These are phyloP conservation scores for Ascodesmis nigricans DNA, from an alignment of 495 filamentous ascomycete genomes.

Conservation along the genomic window DNA sequence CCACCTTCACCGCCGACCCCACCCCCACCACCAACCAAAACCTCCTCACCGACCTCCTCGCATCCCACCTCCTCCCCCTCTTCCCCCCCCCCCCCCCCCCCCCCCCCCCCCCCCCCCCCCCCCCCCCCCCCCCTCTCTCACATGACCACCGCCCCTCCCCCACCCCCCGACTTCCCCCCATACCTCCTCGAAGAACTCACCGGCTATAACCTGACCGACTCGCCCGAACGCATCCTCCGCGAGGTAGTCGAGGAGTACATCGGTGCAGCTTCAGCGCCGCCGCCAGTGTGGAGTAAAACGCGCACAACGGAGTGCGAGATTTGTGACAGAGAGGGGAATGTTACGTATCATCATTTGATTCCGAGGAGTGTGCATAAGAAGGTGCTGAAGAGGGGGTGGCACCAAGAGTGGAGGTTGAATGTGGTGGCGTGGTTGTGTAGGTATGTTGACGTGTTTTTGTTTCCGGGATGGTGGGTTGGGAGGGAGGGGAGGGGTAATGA, in stretches of 20 bases:
- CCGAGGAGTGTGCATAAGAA: constrained; percentile 57
- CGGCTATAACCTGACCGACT: too few species aligned
- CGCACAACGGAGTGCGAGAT: constrained; percentile 39
- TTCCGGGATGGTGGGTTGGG: not conserved
- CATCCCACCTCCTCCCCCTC: too few species aligned
- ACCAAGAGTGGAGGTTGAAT: constrained; percentile 48
- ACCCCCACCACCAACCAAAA: too few species aligned
- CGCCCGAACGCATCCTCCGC: not conserved
- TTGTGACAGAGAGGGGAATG: constrained; percentile 51
- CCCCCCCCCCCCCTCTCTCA: too few species aligned
- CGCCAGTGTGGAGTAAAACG: not conserved
- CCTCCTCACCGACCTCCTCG: too few species aligned
- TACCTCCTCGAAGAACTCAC: too few species aligned
- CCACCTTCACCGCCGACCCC: too few species aligned
- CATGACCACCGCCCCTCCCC: too few species aligned
- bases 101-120: too few species aligned
- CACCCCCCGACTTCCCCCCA: too few species aligned
- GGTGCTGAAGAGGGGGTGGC: constrained; percentile 60
- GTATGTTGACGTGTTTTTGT: constrained; percentile 5
- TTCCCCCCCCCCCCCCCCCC: too few species aligned
- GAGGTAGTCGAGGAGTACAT: not conserved
- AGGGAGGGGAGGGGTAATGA: not conserved
- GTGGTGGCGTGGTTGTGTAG: constrained; percentile 78
- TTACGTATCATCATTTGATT: constrained; percentile 72
- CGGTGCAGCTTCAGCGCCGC: not conserved